Conservation (phyloP, 179 eudicot genomes). For the Drosera spatulata region DNA sequence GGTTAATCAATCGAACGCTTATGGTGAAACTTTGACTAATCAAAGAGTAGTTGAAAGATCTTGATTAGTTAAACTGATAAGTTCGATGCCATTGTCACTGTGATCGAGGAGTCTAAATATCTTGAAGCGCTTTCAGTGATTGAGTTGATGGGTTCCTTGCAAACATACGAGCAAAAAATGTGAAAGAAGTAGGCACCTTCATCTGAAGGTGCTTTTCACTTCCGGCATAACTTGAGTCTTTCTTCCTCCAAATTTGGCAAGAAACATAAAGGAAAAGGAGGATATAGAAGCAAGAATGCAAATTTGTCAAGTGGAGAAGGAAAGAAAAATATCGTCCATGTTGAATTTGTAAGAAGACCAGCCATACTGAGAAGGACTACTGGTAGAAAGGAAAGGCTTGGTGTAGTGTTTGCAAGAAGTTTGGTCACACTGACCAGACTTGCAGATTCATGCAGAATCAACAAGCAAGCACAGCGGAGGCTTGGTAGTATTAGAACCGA, state of each 20-base stretch:
- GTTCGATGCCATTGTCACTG: slow-evolving; percentile 1
- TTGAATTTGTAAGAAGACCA: slow-evolving; percentile 3
- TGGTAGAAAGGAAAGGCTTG: slow-evolving; percentile 4
- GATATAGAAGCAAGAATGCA: neutral
- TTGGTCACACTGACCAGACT: neutral
- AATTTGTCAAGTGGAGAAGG: neutral
- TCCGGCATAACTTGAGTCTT: slow-evolving; percentile 1
- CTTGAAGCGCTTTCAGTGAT: neutral
- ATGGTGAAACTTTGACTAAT: slow-evolving; percentile 8
- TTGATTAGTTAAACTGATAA: slow-evolving; percentile 3
- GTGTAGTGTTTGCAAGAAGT: neutral
- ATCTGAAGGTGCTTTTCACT: neutral
- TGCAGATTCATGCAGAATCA: slow-evolving; percentile 1
- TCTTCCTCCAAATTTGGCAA: neutral
- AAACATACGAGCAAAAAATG: slow-evolving; percentile 1
- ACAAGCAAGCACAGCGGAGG: neutral
- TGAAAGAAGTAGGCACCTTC: neutral
- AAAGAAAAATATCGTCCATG: slow-evolving; percentile 7
- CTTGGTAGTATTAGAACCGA: neutral
- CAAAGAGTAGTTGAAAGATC: slow-evolving; percentile 7
- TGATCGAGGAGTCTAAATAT: slow-evolving; percentile 5
- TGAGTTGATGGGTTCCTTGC: neutral
- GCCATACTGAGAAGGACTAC: slow-evolving; percentile 4
- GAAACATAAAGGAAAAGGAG: neutral
- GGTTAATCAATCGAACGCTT: slow-evolving; percentile 9